A percentile compares a stretch with the other conserved stretches of the same genome.
Conservation (phyloP, 78 protist genomes). For the Guillardia theta region DNA sequence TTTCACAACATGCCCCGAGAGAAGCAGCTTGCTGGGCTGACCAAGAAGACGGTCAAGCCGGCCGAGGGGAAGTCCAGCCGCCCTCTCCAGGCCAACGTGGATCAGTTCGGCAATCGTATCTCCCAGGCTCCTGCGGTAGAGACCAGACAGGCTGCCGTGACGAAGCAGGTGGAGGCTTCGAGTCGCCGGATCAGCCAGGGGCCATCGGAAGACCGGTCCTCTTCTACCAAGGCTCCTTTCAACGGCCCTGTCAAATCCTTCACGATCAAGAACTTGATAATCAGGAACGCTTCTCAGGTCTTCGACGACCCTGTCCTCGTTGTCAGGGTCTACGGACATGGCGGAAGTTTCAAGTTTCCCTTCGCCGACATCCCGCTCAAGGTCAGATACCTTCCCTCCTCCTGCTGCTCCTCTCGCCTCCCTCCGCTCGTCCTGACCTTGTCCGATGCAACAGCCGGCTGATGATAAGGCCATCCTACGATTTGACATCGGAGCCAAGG, state of each 20-base stretch:
- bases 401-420: no score
- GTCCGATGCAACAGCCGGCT: no score
- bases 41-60: neutral
- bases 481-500: slow-evolving; percentile 10
- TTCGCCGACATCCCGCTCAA: neutral
- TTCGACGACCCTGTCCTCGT: neutral
- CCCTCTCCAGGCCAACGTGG: neutral
- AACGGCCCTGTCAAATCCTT: neutral
- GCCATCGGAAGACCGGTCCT: no score
- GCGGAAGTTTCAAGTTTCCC: neutral
- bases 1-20: neutral
- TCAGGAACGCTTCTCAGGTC: neutral
- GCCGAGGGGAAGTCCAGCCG: neutral
- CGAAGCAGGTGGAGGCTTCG: no score
- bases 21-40: neutral
- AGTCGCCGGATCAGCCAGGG: no score
- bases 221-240: neutral
- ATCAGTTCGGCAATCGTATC: neutral
- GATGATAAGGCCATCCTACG: neutral
- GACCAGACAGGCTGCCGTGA: no score
- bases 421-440: no score
- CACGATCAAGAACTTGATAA: neutral
- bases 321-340: neutral
- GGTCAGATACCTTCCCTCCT: no score
- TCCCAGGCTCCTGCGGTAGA: no score